Conservation (phyloP, 805 yeast species). For the Candida boidinii region DNA sequence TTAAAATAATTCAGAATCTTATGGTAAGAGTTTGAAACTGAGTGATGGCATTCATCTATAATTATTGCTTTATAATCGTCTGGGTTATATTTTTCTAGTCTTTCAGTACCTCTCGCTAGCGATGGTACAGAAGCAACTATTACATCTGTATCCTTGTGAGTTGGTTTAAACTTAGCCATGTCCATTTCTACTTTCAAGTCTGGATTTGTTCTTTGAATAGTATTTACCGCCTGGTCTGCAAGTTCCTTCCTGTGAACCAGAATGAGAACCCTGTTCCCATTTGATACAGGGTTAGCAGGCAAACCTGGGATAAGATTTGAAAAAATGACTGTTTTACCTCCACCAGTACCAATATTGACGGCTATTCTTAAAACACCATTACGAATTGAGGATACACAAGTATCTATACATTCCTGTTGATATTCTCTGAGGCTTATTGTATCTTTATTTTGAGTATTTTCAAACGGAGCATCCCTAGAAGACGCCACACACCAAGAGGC, state of each 20-base stretch:
- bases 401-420: slow-evolving; percentile 61
- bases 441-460: no score
- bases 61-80: slow-evolving; percentile 61
- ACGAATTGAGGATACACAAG: slow-evolving; percentile 40
- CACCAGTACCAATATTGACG: slow-evolving; percentile 86
- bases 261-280: slow-evolving; percentile 40
- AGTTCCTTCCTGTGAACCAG: slow-evolving; percentile 79
- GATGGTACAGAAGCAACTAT: slow-evolving; percentile 75
- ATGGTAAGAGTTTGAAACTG: slow-evolving; percentile 63
- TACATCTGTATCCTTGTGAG: slow-evolving; percentile 42
- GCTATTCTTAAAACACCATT: slow-evolving; percentile 53
- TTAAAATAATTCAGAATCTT: slow-evolving; percentile 52
- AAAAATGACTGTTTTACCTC: slow-evolving; percentile 86
- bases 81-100: slow-evolving; percentile 50
- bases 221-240: slow-evolving; percentile 56
- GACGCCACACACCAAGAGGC: no score
- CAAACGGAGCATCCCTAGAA: no score
- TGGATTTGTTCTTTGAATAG: slow-evolving; percentile 42
- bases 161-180: slow-evolving; percentile 47
- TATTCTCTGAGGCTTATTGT: slow-evolving; percentile 28
- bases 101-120: slow-evolving; percentile 29
- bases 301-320: slow-evolving; percentile 41
- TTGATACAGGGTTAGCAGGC: slow-evolving; percentile 13
- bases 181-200: slow-evolving; percentile 51
- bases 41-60: slow-evolving; percentile 90